phyloP scores from a whole-genome alignment of 164 flowering plant genomes.

The Nymphaea thermarum region DNA sequence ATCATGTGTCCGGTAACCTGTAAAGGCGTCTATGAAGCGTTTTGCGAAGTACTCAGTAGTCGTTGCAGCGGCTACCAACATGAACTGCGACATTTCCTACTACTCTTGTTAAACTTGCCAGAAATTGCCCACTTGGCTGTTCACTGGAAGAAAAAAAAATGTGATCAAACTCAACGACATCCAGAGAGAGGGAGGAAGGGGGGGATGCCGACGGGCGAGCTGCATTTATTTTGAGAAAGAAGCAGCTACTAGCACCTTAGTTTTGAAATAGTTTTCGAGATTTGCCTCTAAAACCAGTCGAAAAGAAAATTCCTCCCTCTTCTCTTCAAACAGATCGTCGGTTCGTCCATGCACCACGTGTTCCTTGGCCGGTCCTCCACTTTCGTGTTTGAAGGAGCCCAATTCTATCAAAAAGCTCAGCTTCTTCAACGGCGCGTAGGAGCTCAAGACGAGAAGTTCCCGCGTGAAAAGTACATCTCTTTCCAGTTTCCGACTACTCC shows the following conservation, averaged over 20 bases:
- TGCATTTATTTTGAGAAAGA: too few relatives aligned
- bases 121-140: too few relatives aligned
- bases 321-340: not conserved
- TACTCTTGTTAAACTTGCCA: not conserved
- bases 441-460: too few relatives aligned
- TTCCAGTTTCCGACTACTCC: too few relatives aligned
- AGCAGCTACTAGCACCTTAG: too few relatives aligned
- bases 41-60: conserved; percentile 48
- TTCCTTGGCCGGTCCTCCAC: too few relatives aligned
- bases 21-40: conserved; percentile 9
- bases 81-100: conserved; percentile 50
- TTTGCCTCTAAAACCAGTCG: not conserved
- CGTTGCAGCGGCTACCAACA: conserved; percentile 56
- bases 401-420: too few relatives aligned
- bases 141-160: too few relatives aligned
- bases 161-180: not conserved
- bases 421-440: too few relatives aligned
- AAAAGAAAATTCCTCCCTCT: not conserved
- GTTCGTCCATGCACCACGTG: too few relatives aligned
- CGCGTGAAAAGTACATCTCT: too few relatives aligned
- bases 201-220: not conserved
- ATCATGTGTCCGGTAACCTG: not conserved
- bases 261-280: not conserved
- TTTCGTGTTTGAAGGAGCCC: too few relatives aligned
- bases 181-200: not conserved